Percentiles rank a stretch among this genome's conserved stretches.
Conservation (phyloP, 225 moss, liverwort and hornwort species). For the Rhytidiadelphus loreus region DNA sequence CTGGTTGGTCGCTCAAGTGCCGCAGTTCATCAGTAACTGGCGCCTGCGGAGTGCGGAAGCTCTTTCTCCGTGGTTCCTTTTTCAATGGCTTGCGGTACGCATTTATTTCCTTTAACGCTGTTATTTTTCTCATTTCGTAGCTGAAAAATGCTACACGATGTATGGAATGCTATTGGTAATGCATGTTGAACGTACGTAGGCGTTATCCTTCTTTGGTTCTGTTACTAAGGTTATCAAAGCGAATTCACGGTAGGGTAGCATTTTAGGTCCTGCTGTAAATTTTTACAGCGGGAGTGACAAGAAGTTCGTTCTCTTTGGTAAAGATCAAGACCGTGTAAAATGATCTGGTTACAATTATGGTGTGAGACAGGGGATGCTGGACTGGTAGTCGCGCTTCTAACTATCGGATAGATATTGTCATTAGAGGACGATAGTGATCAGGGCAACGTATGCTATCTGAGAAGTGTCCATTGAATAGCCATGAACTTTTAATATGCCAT, state of each 20-base stretch:
- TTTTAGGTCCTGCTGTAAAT: not conserved
- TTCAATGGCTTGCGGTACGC: conserved; percentile 79
- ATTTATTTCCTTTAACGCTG: not conserved
- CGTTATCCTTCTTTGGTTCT: not conserved
- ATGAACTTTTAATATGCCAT: not conserved
- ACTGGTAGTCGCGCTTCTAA: not conserved
- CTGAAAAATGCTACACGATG: not conserved
- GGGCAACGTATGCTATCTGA: not conserved
- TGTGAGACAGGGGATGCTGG: not conserved
- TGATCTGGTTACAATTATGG: not conserved
- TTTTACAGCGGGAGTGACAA: not conserved
- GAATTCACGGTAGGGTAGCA: not conserved
- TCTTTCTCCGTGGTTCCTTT: conserved; percentile 91
- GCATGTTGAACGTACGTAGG: not conserved
- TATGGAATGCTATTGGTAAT: not conserved
- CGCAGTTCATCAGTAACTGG: conserved; percentile 80
- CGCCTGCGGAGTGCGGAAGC: conserved; percentile 72
- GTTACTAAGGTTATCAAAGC: not conserved
- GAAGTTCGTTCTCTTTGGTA: not conserved
- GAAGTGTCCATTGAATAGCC: not conserved
- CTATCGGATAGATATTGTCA: not conserved
- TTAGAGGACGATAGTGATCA: not conserved
- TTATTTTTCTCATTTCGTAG: not conserved
- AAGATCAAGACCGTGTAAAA: not conserved
- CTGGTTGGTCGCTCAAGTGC: conserved; percentile 85